A percentile compares a stretch with the other conserved stretches of the same genome.
phyloP scores from a whole-genome alignment of 352 stramenopile species.

The Pythium guiyangense region DNA sequence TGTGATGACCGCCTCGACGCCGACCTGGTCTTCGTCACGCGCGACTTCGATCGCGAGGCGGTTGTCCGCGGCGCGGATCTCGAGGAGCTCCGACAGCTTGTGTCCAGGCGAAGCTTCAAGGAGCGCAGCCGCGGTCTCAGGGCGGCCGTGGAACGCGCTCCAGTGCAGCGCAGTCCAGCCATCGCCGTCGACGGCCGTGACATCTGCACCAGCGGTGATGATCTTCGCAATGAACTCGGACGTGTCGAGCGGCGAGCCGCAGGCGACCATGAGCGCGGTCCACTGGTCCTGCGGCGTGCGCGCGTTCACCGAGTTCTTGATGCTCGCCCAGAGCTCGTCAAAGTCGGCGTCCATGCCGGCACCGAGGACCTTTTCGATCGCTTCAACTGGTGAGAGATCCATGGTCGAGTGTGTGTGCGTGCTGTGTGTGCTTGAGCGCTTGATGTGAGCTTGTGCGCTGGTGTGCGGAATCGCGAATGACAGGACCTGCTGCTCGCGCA shows the following conservation, averaged over 20 bases:
- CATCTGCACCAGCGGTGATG: constrained; percentile 48
- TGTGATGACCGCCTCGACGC: constrained; percentile 59
- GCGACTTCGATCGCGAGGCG: constrained; percentile 63
- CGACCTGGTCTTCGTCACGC: constrained; percentile 58
- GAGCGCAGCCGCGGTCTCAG: constrained; percentile 60
- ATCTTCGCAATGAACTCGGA: constrained; percentile 71
- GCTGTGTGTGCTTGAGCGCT: neutral
- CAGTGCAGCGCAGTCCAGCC: constrained; percentile 83
- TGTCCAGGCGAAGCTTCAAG: constrained; percentile 30
- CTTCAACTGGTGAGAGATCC: constrained; percentile 39
- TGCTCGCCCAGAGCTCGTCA: constrained; percentile 50
- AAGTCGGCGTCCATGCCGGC: constrained; percentile 76
- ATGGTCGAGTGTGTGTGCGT: constrained; percentile 1
- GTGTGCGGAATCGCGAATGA: constrained; percentile 2
- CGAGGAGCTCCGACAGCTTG: constrained; percentile 41
- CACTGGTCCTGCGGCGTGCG: constrained; percentile 72
- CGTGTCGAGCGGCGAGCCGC: constrained; percentile 73
- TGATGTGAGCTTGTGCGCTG: neutral
- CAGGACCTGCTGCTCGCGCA: neutral
- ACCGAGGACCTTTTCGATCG: constrained; percentile 63
- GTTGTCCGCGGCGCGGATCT: constrained; percentile 51
- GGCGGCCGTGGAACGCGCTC: constrained; percentile 76
- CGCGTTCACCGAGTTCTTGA: constrained; percentile 64
- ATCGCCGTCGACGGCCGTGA: constrained; percentile 64
- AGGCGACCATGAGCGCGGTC: constrained; percentile 83